These are phyloP conservation scores for Eustoma russellianum DNA, from an alignment of 257 asterid species.

Conservation along the genomic window DNA sequence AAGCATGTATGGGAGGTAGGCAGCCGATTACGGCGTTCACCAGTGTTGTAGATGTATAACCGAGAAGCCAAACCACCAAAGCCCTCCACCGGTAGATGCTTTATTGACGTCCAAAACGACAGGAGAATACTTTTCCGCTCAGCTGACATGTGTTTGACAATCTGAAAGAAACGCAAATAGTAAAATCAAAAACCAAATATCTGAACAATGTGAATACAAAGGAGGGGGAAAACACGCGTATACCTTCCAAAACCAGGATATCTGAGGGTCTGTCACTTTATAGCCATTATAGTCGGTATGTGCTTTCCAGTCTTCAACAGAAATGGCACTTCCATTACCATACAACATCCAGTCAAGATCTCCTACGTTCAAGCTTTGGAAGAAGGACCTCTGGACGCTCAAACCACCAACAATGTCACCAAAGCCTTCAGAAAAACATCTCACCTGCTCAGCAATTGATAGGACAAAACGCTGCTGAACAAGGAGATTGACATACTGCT, in stretches of 20 bases:
- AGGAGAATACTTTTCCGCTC: conserved; percentile 82
- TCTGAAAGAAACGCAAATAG: conserved; percentile 28
- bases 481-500: conserved; percentile 61
- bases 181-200: conserved; percentile 3
- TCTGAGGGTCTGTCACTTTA: conserved; percentile 62
- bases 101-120: conserved; percentile 95
- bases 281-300: conserved; percentile 81
- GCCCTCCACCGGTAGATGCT: conserved; percentile 79
- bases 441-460: conserved; percentile 58
- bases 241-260: conserved; percentile 98
- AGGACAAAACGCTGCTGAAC: conserved; percentile 62
- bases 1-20: conserved; percentile 97
- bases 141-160: conserved; percentile 55
- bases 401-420: conserved; percentile 41
- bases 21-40: conserved; percentile 51
- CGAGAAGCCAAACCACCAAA: conserved; percentile 80
- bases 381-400: conserved; percentile 43
- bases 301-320: conserved; percentile 89
- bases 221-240: conserved; percentile 5
- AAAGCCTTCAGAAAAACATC: conserved; percentile 63
- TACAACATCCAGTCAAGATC: conserved; percentile 79
- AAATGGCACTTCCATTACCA: conserved; percentile 72
- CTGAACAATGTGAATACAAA: neutral
- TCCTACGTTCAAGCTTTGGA: conserved; percentile 56
- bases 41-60: conserved; percentile 51